Evolutionary conservation across 1,139 yeast genomes (phyloP), one percentile per base, ranked within the genome.

Genomic region (Pichia sp.): DNA sequence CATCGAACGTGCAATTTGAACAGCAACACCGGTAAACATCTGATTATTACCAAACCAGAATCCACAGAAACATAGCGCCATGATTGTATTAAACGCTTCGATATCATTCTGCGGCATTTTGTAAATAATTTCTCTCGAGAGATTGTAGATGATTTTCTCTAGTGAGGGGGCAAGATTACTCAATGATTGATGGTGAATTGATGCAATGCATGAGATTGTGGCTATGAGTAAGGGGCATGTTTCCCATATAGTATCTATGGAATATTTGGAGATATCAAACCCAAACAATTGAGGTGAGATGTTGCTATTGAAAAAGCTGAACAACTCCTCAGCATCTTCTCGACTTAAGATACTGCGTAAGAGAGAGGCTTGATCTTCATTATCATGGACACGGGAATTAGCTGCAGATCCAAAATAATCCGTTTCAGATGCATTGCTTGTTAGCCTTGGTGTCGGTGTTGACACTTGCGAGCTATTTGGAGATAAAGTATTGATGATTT

Each of bases 271-370:
- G 3, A 78, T 63, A 35, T 72, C 77, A 53, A 77, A 79, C 1
- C 86, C 86, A 58, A 77, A 78, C 29, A 79, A 58, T 48, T 78
- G 84, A 15, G 77, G 78, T 0, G 82, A 65, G 16, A 78, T 74
- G 39, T 75, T 68, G 3, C 64, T 55, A 46, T 74, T 71, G 50
- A 79, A 79, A 41, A 65, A 73, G 6, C 53, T 47, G 41, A 77
- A 73, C 13, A 78, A 58, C 20, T 64, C 69, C 19, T 56, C 52
- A 0, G 84, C 84, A 38, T 77, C 70, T 1, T 56, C 60, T 26
- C 59, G 50, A 1, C 62, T 41, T 3, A 73, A 44, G 14, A 55
- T 44, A 6, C 44, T 42, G 5, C 47, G 22, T 21, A 39, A 32
- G 15, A 11, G 16, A 9, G 13, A 12, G 9, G 17, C 19, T n/a